phyloP scores from a whole-genome alignment of 805 yeast species.

The Zygosaccharomyces lentus region DNA sequence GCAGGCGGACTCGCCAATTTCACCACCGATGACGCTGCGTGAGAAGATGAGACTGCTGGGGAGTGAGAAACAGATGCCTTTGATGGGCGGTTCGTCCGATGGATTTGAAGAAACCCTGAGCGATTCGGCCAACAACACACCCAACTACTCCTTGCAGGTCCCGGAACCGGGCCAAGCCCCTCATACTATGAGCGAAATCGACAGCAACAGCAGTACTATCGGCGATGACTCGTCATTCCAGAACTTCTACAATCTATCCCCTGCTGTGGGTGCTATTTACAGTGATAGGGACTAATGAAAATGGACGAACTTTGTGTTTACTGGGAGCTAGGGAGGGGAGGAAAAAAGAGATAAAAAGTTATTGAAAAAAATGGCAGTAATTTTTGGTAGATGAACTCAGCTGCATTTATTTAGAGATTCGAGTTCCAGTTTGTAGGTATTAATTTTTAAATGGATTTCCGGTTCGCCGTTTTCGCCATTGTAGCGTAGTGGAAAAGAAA shows the following conservation, averaged over 20 bases:
- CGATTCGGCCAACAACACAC: conserved; percentile 2
- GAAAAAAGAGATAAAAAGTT: neutral
- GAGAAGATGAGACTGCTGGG: conserved; percentile 44
- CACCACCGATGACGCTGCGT: conserved; percentile 42
- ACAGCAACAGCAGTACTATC: conserved; percentile 27
- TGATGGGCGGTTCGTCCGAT: conserved; percentile 8
- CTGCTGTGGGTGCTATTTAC: conserved; percentile 13
- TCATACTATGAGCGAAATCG: conserved; percentile 19
- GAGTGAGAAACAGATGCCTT: conserved; percentile 23
- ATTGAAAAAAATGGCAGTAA: neutral
- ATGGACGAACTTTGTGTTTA: neutral
- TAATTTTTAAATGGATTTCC: neutral
- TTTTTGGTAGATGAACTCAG: neutral
- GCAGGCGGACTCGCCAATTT: conserved; percentile 21
- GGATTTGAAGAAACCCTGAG: conserved; percentile 7
- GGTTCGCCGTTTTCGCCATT: neutral
- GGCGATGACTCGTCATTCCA: conserved; percentile 31
- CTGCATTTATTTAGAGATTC: neutral
- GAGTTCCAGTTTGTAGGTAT: conserved; percentile 2
- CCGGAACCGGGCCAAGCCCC: conserved; percentile 4
- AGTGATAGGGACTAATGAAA: conserved; percentile 8
- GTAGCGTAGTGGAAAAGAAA: neutral
- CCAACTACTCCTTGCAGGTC: conserved; percentile 2
- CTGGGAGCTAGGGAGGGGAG: neutral
- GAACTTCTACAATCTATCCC: conserved; percentile 15